Conservation (phyloP, 371 early-diverging fungal species). For the Nematocida homosporus region DNA sequence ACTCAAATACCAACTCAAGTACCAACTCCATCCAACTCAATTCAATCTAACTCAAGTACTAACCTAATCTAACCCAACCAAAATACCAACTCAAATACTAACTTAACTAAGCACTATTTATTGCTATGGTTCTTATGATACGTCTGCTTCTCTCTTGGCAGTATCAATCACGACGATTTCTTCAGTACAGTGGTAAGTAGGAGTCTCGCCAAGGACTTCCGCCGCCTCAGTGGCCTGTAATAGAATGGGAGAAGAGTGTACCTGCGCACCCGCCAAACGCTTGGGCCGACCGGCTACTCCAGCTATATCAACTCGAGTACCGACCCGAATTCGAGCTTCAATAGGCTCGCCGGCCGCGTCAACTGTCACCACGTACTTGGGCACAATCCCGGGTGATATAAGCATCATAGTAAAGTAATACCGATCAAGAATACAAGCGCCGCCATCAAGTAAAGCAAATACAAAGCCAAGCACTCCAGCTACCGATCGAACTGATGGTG, state of each 20-base stretch:
- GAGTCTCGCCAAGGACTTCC: slow-evolving; percentile 70
- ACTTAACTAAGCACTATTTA: no score
- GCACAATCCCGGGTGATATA: slow-evolving; percentile 83
- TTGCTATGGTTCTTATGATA: no score
- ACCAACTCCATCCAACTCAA: no score
- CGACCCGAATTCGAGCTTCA: slow-evolving; percentile 85
- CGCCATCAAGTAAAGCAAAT: slow-evolving; percentile 60
- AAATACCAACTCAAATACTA: no score
- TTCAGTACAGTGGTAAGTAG: slow-evolving; percentile 9
- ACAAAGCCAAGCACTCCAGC: slow-evolving; percentile 60
- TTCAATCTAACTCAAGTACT: no score
- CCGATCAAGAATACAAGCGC: slow-evolving; percentile 65
- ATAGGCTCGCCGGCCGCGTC: slow-evolving; percentile 71
- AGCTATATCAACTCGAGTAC: slow-evolving; percentile 88
- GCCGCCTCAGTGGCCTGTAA: slow-evolving; percentile 88
- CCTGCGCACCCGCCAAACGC: slow-evolving; percentile 93
- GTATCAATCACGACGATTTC: slow-evolving; percentile 30
- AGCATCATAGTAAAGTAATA: slow-evolving; percentile 85
- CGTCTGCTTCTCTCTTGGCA: neutral
- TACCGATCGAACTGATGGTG: slow-evolving; percentile 51
- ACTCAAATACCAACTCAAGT: no score
- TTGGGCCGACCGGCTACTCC: slow-evolving; percentile 96
- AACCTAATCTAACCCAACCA: no score
- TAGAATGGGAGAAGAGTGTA: slow-evolving; percentile 90
- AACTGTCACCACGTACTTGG: slow-evolving; percentile 86